Evolutionary conservation across 805 yeast genomes (phyloP), one percentile per base, ranked within the genome.

Genomic region (Limtongia smithiae): DNA sequence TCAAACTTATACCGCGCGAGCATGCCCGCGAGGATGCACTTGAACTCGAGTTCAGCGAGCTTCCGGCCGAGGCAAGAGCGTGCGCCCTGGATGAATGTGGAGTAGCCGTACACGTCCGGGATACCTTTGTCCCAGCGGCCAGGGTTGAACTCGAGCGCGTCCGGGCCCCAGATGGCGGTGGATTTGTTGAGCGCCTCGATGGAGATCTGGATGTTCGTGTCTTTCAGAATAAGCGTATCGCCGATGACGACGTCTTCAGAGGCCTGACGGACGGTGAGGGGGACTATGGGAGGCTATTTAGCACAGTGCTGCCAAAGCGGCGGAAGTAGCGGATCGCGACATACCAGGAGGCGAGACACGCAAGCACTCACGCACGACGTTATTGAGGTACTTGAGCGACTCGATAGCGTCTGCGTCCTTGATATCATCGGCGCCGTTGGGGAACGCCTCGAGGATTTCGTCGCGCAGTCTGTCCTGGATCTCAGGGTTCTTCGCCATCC

Each of bases 51-150:
- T 37, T 54, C 57, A 14, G 57, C 54, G 25, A 54, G 21, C 15
- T 46, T 39, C 14, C 48, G 33, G 17, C 57, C 57, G 24, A 54
- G 37, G 37, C 57, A 54, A 1, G 52, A 25, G 15, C 57, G 36
- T 4, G 55, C 46, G 17, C 57, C 57, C n/a, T 50, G 51, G 17
- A 45, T 27, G 36, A 54, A 54, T 3, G 57, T 45, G 9, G 50
- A 37, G 37, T n/a, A 39, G 3, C 54, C 54, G 36, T 50, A 54
- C 1, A 35, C 25, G 12, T 32, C 25, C 8, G 24, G 38, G 8
- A 11, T 8, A 20, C 31, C 20, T 15, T 37, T 37, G 25, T 46
- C 50, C 57, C 57, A 54, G 18, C 57, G 39, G 31, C 50, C 54
- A 9, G 57, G 57, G 17, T 43, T 37, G 39, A 54, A 54, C 18